phyloP scores from a whole-genome alignment of 2,329 filamentous ascomycete genomes.

The Hypoxylon sp. region DNA sequence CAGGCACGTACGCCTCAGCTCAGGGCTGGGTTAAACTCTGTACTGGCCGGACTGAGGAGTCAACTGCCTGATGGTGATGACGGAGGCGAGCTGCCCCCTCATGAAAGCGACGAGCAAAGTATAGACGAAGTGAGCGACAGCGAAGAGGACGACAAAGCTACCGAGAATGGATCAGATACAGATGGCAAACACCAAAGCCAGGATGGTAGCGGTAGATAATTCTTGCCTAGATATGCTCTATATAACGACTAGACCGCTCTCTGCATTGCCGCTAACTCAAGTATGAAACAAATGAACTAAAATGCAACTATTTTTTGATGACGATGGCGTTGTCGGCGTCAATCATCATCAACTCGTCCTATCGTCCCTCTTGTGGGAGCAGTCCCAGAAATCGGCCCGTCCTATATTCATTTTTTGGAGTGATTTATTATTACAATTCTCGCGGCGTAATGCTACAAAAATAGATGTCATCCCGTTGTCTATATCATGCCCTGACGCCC shows the following conservation, averaged over 20 bases:
- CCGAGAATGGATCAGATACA: neutral
- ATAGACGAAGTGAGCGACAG: neutral
- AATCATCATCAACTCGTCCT: neutral
- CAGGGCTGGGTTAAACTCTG: conserved; percentile 37
- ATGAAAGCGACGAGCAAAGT: neutral
- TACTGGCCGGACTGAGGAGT: conserved; percentile 40
- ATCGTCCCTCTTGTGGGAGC: neutral
- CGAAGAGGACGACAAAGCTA: conserved; percentile 4
- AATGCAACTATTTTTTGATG: no score
- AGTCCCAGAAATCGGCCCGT: neutral
- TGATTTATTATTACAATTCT: conserved; percentile 41
- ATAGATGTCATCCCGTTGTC: conserved; percentile 40
- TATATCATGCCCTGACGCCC: conserved; percentile 45
- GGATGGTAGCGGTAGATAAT: conserved; percentile 5
- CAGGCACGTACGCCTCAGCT: conserved; percentile 42
- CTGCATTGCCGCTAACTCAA: neutral
- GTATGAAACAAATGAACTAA: neutral
- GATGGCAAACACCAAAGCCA: conserved; percentile 12
- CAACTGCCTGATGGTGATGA: conserved; percentile 32
- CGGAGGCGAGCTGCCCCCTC: neutral
- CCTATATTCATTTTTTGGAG: conserved; percentile 16
- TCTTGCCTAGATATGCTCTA: neutral
- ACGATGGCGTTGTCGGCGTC: neutral
- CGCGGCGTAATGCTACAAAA: conserved; percentile 44
- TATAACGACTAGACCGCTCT: no score